phyloP scores from a whole-genome alignment of 176 grass and related monocot species.

The Aegilops speltoides region DNA sequence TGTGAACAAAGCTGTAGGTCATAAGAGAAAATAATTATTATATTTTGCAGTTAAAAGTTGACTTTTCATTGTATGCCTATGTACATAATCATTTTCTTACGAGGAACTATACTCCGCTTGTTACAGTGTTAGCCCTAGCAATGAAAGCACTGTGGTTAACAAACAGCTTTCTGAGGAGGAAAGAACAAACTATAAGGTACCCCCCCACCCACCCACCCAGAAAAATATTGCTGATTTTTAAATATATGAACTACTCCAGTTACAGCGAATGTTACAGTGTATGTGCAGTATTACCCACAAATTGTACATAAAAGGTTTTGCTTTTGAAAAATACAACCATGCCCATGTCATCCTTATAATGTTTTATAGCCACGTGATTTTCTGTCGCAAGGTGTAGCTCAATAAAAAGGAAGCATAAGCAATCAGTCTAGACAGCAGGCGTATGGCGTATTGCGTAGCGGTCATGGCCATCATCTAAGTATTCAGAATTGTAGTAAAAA shows the following conservation, averaged over 20 bases:
- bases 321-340: neutral
- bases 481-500: constrained; percentile 5
- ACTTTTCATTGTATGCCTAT: neutral
- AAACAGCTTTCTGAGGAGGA: constrained; percentile 75
- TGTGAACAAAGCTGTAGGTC: neutral
- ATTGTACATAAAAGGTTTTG: neutral
- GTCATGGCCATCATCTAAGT: neutral
- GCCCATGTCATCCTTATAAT: neutral
- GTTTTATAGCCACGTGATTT: neutral
- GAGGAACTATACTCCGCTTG: neutral
- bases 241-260: neutral
- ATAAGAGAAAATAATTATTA: neutral
- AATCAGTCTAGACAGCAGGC: neutral
- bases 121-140: constrained; percentile 69
- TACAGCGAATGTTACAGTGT: constrained; percentile 8
- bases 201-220: too few species aligned
- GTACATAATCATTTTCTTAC: constrained; percentile 12
- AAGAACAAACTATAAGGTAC: constrained; percentile 67
- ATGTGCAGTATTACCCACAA: neutral
- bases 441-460: neutral
- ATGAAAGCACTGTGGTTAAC: constrained; percentile 57
- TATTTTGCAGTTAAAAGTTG: neutral
- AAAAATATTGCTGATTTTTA: neutral
- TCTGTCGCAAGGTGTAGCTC: neutral
- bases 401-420: constrained; percentile 13